A percentile compares a stretch with the other conserved stretches of the same genome.
These are phyloP conservation scores for Heimioporus sp. DNA, from an alignment of 768 basidiomycete genomes.

Conservation along the genomic window DNA sequence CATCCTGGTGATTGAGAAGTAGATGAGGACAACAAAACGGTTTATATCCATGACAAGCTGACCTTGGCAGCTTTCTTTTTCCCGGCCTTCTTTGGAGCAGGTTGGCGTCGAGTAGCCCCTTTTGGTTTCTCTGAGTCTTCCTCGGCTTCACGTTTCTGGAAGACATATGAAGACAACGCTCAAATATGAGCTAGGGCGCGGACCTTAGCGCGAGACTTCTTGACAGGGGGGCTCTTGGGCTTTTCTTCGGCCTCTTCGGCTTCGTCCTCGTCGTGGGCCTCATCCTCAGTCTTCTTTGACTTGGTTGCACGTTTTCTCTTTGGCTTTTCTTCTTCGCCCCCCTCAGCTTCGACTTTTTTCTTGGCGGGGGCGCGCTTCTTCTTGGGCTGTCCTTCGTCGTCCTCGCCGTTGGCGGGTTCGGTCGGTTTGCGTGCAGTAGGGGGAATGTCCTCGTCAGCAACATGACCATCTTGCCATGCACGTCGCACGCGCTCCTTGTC, in stretches of 20 bases:
- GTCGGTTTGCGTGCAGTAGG: constrained; percentile 62
- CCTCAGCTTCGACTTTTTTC: constrained; percentile 34
- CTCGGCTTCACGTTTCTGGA: constrained; percentile 31
- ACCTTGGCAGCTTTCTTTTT: constrained; percentile 46
- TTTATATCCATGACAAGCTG: not conserved
- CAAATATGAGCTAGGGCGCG: constrained; percentile 11
- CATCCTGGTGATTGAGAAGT: constrained; percentile 16
- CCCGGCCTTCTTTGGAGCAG: constrained; percentile 45
- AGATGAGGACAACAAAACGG: not conserved
- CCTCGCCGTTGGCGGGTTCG: constrained; percentile 46
- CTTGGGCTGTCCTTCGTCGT: constrained; percentile 54
- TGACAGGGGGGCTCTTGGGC: constrained; percentile 30
- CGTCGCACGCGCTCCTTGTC: constrained; percentile 69
- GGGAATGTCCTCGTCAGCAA: constrained; percentile 84
- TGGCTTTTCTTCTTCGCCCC: constrained; percentile 36
- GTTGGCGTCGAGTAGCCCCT: constrained; percentile 45
- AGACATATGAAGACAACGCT: constrained; percentile 11
- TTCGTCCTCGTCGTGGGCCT: constrained; percentile 34
- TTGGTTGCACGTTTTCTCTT: constrained; percentile 34
- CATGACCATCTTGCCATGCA: constrained; percentile 76
- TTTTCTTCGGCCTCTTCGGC: constrained; percentile 26
- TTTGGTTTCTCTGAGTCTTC: constrained; percentile 46
- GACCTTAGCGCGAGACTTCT: constrained; percentile 39
- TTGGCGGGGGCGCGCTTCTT: constrained; percentile 41
- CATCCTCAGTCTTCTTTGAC: constrained; percentile 34